Conservation (phyloP, 176 grass and related monocot species). For the Typha latifolia region DNA sequence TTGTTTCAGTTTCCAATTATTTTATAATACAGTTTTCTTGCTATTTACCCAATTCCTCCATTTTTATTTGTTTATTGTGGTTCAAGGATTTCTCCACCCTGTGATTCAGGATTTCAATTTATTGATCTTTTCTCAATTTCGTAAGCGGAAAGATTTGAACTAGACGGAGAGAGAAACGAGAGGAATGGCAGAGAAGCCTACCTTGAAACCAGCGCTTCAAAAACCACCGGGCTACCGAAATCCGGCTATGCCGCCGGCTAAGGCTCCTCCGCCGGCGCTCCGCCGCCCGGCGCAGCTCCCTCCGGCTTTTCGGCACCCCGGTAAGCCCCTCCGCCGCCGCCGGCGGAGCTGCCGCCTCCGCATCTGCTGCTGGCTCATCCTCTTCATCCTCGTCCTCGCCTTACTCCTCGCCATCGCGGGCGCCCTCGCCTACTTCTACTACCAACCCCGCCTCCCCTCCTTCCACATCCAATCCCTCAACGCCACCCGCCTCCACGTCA, state of each 20-base stretch:
- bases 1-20: background rate
- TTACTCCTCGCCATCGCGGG: constrained; percentile 33
- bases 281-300: constrained; percentile 12
- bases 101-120: background rate
- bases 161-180: background rate
- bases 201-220: constrained; percentile 10
- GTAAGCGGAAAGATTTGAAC: background rate
- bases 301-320: constrained; percentile 10
- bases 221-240: constrained; percentile 19
- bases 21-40: background rate
- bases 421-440: constrained; percentile 45
- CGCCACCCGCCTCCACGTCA: constrained; percentile 32
- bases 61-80: background rate
- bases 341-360: constrained; percentile 15
- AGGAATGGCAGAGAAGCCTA: constrained; percentile 18
- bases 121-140: background rate
- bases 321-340: constrained; percentile 7
- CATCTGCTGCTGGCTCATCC: constrained; percentile 32
- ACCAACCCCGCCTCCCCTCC: constrained; percentile 78
- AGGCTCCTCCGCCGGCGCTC: background rate
- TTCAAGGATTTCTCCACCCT: background rate
- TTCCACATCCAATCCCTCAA: constrained; percentile 44
- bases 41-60: background rate
- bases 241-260: background rate
- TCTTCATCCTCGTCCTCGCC: constrained; percentile 21